These are phyloP conservation scores for Annulohypoxylon moriforme DNA, from an alignment of 495 filamentous ascomycete genomes.

Conservation along the genomic window DNA sequence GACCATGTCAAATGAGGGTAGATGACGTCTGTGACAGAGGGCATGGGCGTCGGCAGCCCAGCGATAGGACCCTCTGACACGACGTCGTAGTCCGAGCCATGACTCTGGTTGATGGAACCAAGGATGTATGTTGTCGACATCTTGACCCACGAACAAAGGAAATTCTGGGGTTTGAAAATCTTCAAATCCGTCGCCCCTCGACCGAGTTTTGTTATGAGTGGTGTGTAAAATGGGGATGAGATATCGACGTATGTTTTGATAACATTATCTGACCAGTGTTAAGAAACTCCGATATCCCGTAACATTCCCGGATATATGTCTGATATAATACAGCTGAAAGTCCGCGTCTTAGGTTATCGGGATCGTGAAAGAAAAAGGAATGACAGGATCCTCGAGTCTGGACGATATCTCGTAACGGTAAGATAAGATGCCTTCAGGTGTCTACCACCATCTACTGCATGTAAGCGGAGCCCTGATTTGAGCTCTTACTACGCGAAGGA, in stretches of 20 bases:
- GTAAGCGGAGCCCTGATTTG: constrained; percentile 12
- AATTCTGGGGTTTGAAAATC: background rate
- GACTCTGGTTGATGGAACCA: constrained; percentile 41
- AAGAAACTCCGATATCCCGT: constrained; percentile 12
- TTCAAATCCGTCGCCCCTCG: background rate
- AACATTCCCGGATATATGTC: constrained; percentile 26
- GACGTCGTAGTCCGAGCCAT: constrained; percentile 31
- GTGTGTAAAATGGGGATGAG: constrained; percentile 16
- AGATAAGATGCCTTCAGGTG: constrained; percentile 23
- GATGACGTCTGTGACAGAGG: constrained; percentile 27
- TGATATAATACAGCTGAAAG: constrained; percentile 19
- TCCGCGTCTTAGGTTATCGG: background rate
- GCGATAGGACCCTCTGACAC: constrained; percentile 20
- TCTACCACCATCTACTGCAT: constrained; percentile 5
- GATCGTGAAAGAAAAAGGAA: constrained; percentile 22
- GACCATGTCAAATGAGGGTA: constrained; percentile 43
- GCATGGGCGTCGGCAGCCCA: constrained; percentile 21
- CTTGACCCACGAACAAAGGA: constrained; percentile 19
- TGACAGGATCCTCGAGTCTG: constrained; percentile 4
- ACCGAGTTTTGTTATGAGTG: constrained; percentile 3
- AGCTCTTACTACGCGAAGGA: constrained; percentile 19
- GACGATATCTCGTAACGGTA: constrained; percentile 21
- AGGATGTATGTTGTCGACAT: constrained; percentile 45
- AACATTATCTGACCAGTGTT: constrained; percentile 15
- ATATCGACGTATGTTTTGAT: constrained; percentile 22